Base-by-base conservation (phyloP, 805 yeast genomes). In the Nakazawaea populi region DNA sequence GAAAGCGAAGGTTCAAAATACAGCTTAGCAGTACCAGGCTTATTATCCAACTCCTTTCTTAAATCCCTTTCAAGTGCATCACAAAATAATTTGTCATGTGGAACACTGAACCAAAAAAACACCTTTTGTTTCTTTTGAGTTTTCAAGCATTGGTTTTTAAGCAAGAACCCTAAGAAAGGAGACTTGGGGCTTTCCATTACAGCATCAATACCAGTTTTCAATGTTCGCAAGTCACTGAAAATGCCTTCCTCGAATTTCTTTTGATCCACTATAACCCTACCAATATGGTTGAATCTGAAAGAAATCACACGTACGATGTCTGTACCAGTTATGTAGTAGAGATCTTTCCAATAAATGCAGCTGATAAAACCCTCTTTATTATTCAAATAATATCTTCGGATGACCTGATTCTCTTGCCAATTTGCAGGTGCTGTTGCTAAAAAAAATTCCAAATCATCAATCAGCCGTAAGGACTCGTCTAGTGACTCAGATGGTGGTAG, bases 41-140 rank as follows among this genome's bases (percentile, higher is more conserved):
- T 89, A 46, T 73, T 71, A 14, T 73, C 58, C 48, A 44, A 12
- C 63, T 91, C 97, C 58, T 87, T 83, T 67, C 89, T 90, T 62
- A 91, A 68, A 64, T 94, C 98, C 59, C 98, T 75, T 64, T 91
- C 97, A 43, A 94, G 69, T 0, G 97, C 97, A 67, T 94, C 98
- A 2, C 89, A 82, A 77, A 94, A 91, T 42, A 92, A 72, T 62
- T 86, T 83, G 62, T 91, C 96, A 67, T 92, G 98, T 28, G 94
- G 94, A 8, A 94, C 97, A 62, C 91, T 86, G 65, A 87, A 90
- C 98, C 98, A 94, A 66, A 86, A 89, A 64, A 92, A 92, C 42
- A 92, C 97, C 63, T 94, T 92, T 65, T 92, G 99, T 62, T 94
- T 92, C 76, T 92, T 92, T 61, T 92, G 97, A 0, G 99, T 92